Percentiles rank a stretch among this genome's conserved stretches.
Evolutionary conservation across 2,329 filamentous ascomycete genomes (phyloP).

Genomic region (Coniochaeta hoffmannii): DNA sequence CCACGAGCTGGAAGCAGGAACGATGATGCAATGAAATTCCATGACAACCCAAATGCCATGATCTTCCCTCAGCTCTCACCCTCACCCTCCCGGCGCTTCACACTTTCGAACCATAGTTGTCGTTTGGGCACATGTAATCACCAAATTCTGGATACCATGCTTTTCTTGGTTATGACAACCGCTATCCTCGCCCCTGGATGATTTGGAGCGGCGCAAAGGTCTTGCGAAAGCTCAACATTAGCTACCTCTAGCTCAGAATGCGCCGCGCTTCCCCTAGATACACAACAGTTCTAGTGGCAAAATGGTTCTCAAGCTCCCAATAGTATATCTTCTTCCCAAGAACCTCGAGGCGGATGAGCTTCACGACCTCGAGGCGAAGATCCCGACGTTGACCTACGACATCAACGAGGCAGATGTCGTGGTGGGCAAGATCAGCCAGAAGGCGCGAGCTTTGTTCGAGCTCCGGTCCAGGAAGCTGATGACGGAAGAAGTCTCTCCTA

Average conservation of each 20-base stretch:
- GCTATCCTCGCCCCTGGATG: background rate
- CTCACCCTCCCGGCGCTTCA: background rate
- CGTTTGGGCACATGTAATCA: background rate
- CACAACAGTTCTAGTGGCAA: background rate
- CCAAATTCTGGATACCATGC: background rate
- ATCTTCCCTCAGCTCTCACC: background rate
- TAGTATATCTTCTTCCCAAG: conserved; percentile 66
- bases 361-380: conserved; percentile 54
- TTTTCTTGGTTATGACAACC: background rate
- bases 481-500: conserved; percentile 38
- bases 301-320: conserved; percentile 41
- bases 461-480: conserved; percentile 59
- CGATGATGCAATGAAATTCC: background rate
- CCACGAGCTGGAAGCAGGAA: background rate
- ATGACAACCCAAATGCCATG: background rate
- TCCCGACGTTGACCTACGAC: conserved; percentile 63
- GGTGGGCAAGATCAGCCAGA: conserved; percentile 64
- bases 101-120: background rate
- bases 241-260: background rate
- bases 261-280: background rate
- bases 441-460: conserved; percentile 69
- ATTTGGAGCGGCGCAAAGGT: background rate
- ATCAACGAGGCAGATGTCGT: conserved; percentile 65
- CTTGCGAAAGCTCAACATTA: background rate
- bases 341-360: conserved; percentile 59